Evolutionary conservation across 1,139 yeast species (phyloP).

Genomic region (Pichia norvegensis): DNA sequence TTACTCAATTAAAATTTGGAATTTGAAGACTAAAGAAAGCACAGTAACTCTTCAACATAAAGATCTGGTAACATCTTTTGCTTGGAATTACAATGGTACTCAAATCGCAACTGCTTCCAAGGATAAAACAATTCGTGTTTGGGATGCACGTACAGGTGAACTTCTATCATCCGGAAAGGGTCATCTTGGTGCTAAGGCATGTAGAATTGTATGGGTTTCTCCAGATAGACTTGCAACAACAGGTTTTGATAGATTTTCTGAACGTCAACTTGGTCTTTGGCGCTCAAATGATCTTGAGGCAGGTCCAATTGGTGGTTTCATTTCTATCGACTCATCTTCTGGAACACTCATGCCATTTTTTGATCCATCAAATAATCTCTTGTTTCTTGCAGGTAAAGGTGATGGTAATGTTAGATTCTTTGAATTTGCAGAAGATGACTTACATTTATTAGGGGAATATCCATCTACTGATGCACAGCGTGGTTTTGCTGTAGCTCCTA

Average conservation of each 20-base stretch:
- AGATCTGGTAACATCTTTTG: slow-evolving; percentile 83
- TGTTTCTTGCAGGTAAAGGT: slow-evolving; percentile 94
- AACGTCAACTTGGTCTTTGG: slow-evolving; percentile 95
- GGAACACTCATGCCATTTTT: slow-evolving; percentile 89
- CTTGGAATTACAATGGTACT: slow-evolving; percentile 85
- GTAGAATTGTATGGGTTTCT: slow-evolving; percentile 81
- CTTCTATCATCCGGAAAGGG: slow-evolving; percentile 79
- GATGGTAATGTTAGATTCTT: slow-evolving; percentile 94
- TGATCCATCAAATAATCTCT: slow-evolving; percentile 71
- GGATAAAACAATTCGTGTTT: slow-evolving; percentile 80
- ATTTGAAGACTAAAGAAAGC: slow-evolving; percentile 66
- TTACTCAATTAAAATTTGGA: slow-evolving; percentile 87
- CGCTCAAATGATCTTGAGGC: slow-evolving; percentile 61
- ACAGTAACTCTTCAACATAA: slow-evolving; percentile 72
- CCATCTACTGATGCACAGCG: slow-evolving; percentile 90
- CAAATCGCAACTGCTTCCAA: slow-evolving; percentile 85
- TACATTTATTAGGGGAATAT: slow-evolving; percentile 77
- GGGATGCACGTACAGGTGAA: slow-evolving; percentile 79
- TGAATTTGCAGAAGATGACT: slow-evolving; percentile 76
- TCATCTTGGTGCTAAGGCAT: slow-evolving; percentile 86
- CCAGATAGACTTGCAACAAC: slow-evolving; percentile 82
- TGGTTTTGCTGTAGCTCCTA: slow-evolving; percentile 88
- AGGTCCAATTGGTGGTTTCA: slow-evolving; percentile 77
- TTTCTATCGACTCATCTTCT: slow-evolving; percentile 79
- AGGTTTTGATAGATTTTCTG: slow-evolving; percentile 90